Base-by-base conservation (phyloP, 495 filamentous ascomycete genomes). In the Aspergillus egyptiacus region DNA sequence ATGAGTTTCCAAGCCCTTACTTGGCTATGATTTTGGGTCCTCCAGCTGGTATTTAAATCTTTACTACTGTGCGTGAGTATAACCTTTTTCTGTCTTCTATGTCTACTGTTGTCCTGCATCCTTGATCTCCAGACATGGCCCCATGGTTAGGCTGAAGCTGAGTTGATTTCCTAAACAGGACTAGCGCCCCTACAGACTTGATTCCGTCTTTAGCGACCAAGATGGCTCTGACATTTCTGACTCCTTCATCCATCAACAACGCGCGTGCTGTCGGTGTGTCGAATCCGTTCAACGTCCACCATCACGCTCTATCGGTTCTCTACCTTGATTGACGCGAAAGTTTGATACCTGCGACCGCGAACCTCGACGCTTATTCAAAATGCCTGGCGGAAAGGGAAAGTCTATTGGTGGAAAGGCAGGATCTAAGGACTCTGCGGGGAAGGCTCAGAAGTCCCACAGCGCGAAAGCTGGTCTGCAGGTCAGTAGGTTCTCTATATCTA, bases 381-480 rank as follows among this genome's bases (percentile, higher is more conserved):
- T 86, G 82, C 75, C 89, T 67, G 89, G 89, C 55, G 89, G 89
- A 74, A 95, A 95, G 76, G 89, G 89, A 74, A 95, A 95, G 77
- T 91, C 86, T 50, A 85, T 90, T 53, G 88, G 89, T 59, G 93
- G 94, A 61, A 97, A 98, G 84, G 93, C 86, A 48, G 87, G 87
- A 61, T 86, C 82, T 41, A 81, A 77, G 60, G 79, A 80, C 72
- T 76, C 67, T 67, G 75, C 77, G 60, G 77, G 79, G 67, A 96
- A 96, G 77, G 86, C 87, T 60, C 91, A 97, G 70, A 91, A 96
- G 74, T 96, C 90, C 62, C 93, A 98, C 76, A 96, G 91, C 59
- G 89, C 89, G 60, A 95, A 96, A 72, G 93, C 93, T 70, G 93
- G 93, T 69, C 80, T 98, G 62, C 93, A 98, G 86, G 93, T 98